phyloP scores from a whole-genome alignment of 2,329 filamentous ascomycete genomes.

The Sphaerostilbella broomeana region DNA sequence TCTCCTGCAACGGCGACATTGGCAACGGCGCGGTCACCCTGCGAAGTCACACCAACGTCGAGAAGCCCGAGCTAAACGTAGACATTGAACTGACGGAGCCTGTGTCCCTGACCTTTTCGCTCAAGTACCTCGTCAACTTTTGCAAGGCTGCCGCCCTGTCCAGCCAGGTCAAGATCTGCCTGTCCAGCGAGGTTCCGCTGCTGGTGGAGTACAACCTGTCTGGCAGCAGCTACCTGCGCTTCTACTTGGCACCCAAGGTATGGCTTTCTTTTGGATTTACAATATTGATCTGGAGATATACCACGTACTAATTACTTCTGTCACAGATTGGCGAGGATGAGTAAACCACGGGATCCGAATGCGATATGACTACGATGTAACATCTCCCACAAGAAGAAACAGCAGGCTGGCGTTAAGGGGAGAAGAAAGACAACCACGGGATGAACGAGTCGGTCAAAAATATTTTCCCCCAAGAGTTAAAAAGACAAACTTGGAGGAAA shows the following conservation, averaged over 20 bases:
- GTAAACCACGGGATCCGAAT: constrained; percentile 24
- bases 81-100: constrained; percentile 88
- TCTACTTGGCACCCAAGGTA: constrained; percentile 98
- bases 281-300: neutral
- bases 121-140: constrained; percentile 99
- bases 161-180: constrained; percentile 75
- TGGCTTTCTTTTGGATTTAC: constrained; percentile 20
- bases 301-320: neutral
- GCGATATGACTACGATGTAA: neutral
- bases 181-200: constrained; percentile 93
- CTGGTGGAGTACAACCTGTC: constrained; percentile 84
- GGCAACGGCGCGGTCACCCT: constrained; percentile 91
- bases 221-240: constrained; percentile 83
- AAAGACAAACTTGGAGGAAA: too few relatives aligned
- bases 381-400: neutral
- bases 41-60: constrained; percentile 78
- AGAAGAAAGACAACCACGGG: too few relatives aligned
- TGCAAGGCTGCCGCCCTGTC: constrained; percentile 93
- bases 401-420: constrained; percentile 9
- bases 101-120: constrained; percentile 90
- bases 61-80: constrained; percentile 81
- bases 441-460: too few relatives aligned
- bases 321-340: constrained; percentile 35
- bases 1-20: constrained; percentile 88
- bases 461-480: too few relatives aligned